These are phyloP conservation scores for Cubamyces sp. DNA, from an alignment of 768 basidiomycete species.

Conservation along the genomic window DNA sequence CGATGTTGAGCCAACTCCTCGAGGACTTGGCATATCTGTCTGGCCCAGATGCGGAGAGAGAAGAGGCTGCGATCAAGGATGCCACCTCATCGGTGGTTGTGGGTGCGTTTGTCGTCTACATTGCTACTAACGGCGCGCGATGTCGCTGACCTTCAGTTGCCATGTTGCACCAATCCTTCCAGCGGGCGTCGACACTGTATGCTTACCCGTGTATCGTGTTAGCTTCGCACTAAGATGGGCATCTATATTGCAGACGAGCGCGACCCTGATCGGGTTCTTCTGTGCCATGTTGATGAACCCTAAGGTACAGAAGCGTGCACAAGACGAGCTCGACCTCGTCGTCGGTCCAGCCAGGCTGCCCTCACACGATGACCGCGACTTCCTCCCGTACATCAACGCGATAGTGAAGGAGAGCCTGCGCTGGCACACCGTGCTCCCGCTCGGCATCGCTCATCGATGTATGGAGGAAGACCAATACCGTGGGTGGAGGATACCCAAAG, in stretches of 20 bases:
- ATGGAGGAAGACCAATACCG: neutral
- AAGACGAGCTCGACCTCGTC: conserved; percentile 65
- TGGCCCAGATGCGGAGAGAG: no score
- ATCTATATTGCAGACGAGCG: neutral
- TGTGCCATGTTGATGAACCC: conserved; percentile 68
- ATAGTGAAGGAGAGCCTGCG: conserved; percentile 56
- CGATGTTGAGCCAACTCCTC: no score
- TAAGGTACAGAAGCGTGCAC: conserved; percentile 55
- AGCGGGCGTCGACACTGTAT: neutral
- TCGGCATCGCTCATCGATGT: conserved; percentile 1
- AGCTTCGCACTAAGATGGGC: neutral
- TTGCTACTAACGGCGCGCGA: no score
- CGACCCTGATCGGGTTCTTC: conserved; percentile 44
- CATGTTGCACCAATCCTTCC: no score
- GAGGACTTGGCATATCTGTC: no score
- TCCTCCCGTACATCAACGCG: conserved; percentile 60
- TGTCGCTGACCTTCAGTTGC: no score
- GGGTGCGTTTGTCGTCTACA: no score
- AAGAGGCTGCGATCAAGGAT: no score
- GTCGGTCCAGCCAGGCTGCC: conserved; percentile 61
- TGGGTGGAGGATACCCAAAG: neutral
- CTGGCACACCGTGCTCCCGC: conserved; percentile 39
- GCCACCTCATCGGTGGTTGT: no score
- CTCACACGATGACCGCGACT: conserved; percentile 53
- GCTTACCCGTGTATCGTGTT: neutral